Percentiles rank a stretch among this genome's conserved stretches.
Evolutionary conservation across 1,284 basidiomycete species (phyloP).

Genomic region (Irpex sp.): DNA sequence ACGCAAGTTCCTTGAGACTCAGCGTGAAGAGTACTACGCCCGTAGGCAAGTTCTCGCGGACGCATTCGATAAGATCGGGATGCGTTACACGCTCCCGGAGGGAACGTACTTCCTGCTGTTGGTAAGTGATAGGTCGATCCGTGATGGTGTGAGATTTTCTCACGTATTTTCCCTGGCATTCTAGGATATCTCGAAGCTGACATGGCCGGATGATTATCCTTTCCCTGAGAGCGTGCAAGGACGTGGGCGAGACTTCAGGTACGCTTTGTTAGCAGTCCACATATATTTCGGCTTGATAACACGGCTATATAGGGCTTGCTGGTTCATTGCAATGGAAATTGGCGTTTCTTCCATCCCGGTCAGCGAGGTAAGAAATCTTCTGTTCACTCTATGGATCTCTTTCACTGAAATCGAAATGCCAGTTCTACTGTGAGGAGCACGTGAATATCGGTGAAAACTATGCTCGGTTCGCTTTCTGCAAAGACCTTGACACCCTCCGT

Average conservation of each 20-base stretch:
- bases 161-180: slow-evolving; percentile 2
- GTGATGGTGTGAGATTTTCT: neutral
- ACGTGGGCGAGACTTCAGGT: slow-evolving; percentile 87
- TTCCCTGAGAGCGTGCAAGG: slow-evolving; percentile 77
- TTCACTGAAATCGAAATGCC: slow-evolving; percentile 12
- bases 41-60: slow-evolving; percentile 72
- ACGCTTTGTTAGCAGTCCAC: slow-evolving; percentile 21
- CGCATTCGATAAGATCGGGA: slow-evolving; percentile 81
- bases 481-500: slow-evolving; percentile 80
- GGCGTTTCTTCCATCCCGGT: slow-evolving; percentile 92
- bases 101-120: slow-evolving; percentile 90
- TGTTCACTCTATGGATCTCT: neutral
- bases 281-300: neutral
- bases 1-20: slow-evolving; percentile 78
- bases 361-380: slow-evolving; percentile 67
- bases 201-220: slow-evolving; percentile 82
- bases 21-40: slow-evolving; percentile 78
- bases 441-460: slow-evolving; percentile 82
- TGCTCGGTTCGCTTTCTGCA: slow-evolving; percentile 91
- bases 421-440: slow-evolving; percentile 92
- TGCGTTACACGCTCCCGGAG: slow-evolving; percentile 86
- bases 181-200: slow-evolving; percentile 79
- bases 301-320: slow-evolving; percentile 59
- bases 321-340: slow-evolving; percentile 87
- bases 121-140: slow-evolving; percentile 37